phyloP scores from a whole-genome alignment of 768 basidiomycete genomes.

The Rhizopogon salebrosus region DNA sequence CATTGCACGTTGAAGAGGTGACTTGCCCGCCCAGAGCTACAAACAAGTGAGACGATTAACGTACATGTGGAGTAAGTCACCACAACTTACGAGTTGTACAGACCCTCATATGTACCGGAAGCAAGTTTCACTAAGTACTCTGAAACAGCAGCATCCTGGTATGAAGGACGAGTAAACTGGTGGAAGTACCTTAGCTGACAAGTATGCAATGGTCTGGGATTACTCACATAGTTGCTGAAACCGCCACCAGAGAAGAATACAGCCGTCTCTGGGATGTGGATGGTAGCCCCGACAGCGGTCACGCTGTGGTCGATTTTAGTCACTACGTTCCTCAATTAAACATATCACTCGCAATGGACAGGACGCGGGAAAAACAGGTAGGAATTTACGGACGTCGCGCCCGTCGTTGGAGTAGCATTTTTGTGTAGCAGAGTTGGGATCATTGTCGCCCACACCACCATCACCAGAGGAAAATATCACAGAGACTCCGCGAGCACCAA shows the following conservation, averaged over 20 bases:
- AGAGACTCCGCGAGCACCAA: conserved; percentile 67
- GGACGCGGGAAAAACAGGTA: conserved; percentile 56
- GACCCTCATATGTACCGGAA: conserved; percentile 46
- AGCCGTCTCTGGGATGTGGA: conserved; percentile 53
- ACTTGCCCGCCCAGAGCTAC: conserved; percentile 52
- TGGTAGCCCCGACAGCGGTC: conserved; percentile 68
- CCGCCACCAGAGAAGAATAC: conserved; percentile 68
- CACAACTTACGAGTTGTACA: conserved; percentile 52
- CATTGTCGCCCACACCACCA: conserved; percentile 61
- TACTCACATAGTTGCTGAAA: conserved; percentile 58
- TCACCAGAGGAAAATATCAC: conserved; percentile 66
- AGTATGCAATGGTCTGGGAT: not conserved
- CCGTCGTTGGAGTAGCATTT: conserved; percentile 58
- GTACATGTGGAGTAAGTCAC: conserved; percentile 6
- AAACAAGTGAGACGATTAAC: conserved; percentile 4
- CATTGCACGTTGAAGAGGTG: not conserved
- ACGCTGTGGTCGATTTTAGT: conserved; percentile 36
- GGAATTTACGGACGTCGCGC: conserved; percentile 46
- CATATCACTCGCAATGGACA: conserved; percentile 45
- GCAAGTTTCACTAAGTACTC: conserved; percentile 42
- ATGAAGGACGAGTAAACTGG: conserved; percentile 50
- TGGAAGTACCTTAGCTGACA: conserved; percentile 3
- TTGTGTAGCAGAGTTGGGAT: conserved; percentile 49
- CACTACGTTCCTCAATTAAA: not conserved
- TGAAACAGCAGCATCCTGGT: conserved; percentile 43